Conservation (phyloP, 768 basidiomycete species). For the Macrolepiota fuliginosa region DNA sequence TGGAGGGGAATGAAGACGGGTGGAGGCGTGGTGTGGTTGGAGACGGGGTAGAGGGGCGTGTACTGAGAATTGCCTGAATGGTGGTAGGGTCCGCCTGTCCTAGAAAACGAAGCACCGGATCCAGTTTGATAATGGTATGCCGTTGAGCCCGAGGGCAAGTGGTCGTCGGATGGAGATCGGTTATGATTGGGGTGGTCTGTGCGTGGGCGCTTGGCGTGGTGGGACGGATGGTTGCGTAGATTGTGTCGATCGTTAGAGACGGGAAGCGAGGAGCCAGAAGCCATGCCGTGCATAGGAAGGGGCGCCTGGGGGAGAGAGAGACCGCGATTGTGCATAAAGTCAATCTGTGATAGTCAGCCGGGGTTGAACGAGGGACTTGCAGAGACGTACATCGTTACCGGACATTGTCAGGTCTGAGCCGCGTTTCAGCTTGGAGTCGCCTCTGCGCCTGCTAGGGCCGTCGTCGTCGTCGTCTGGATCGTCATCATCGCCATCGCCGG, state of each 20-base stretch:
- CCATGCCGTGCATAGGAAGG: constrained; percentile 9
- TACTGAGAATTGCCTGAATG: constrained; percentile 13
- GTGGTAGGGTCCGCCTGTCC: constrained; percentile 10
- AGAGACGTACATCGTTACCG: constrained; percentile 1
- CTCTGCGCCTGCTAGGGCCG: constrained; percentile 6
- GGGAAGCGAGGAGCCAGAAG: constrained; percentile 7
- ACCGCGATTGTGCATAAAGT: constrained; percentile 9
- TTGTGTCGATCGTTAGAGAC: constrained; percentile 8
- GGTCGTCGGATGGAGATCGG: constrained; percentile 14
- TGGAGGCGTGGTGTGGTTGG: constrained; percentile 11
- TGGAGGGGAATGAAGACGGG: constrained; percentile 12
- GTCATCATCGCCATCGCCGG: constrained; percentile 36
- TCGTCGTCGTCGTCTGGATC: constrained; percentile 37
- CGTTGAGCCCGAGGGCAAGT: constrained; percentile 10
- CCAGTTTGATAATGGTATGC: constrained; percentile 11
- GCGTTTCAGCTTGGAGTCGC: constrained; percentile 10
- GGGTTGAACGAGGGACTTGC: neutral
- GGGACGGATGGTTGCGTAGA: constrained; percentile 4
- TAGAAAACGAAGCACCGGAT: constrained; percentile 7
- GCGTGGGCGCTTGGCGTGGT: constrained; percentile 13
- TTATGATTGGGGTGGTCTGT: constrained; percentile 12
- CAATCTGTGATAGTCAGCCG: neutral
- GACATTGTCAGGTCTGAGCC: constrained; percentile 11
- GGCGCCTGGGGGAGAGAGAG: constrained; percentile 7
- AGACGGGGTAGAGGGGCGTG: constrained; percentile 14